Base-by-base conservation (phyloP, 2,329 filamentous ascomycete genomes). In the Hymenoscyphus linearis region DNA sequence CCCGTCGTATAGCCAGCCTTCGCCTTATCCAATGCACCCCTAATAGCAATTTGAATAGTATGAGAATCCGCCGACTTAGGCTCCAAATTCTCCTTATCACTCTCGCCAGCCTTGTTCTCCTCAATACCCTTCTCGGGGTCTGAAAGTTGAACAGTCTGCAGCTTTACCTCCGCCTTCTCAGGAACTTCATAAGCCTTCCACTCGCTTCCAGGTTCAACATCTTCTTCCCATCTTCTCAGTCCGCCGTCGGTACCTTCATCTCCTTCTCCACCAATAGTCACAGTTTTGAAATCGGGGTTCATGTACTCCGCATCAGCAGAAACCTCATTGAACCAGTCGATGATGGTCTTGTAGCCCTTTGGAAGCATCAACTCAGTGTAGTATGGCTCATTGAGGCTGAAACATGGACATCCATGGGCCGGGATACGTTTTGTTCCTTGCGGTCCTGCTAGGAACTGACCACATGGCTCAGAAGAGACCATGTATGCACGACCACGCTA, bases 281-380 rank as follows among this genome's bases (percentile, higher is more conserved):
- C 36, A 31, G 63, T 61, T 18, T 61, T 54, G 36, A 70, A 66
- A 4, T 31, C 67, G 1, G 73, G 71, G 65, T 79, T 78, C 34
- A 69, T 70, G 60, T 77, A 76, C 0, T 71, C 65, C 1, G 75
- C 73, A 55, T 79, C 70, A n/a, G 74, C 70, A 4, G 82, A 80
- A 13, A 88, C 79, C 40, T 82, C 76, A 55, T 84, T 75, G 37
- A 92, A 77, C 80, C 86, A 92, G 44, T 76, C 73, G 2, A 91
- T 73, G 27, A 90, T 81, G 2, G 76, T 72, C 13, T 71, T 67
- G 64, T 84, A 81, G 0, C 82, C 80, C 12, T 71, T 72, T 13
- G 87, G 77, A 58, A 93, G 79, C 63, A 90, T 81, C 40, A 78
- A 77, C 72, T 96, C 90, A 7, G 76, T 76, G 68, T 85, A 78